phyloP scores from a whole-genome alignment of 257 asterid genomes.

The Nemophila menziesii region DNA sequence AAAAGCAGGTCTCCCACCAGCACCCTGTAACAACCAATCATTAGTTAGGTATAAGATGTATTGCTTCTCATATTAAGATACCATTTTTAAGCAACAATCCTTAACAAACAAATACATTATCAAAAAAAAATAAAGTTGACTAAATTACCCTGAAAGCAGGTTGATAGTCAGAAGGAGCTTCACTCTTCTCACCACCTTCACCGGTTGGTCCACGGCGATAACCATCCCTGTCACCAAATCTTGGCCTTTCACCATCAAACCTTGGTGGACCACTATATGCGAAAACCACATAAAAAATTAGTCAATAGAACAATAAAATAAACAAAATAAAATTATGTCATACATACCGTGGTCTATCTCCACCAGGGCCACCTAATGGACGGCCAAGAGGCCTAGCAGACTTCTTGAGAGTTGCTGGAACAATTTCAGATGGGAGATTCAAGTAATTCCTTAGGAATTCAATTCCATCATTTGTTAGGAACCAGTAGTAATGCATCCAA shows the following conservation, averaged over 20 bases:
- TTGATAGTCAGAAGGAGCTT: constrained; percentile 73
- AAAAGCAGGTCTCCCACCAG: constrained; percentile 27
- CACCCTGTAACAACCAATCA: constrained; percentile 8
- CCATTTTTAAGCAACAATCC: neutral
- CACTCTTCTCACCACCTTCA: constrained; percentile 61
- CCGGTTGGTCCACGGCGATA: constrained; percentile 75
- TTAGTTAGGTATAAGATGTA: neutral
- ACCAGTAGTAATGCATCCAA: constrained; percentile 97
- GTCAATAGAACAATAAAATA: neutral
- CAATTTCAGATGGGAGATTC: constrained; percentile 84
- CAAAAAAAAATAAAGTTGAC: too few species aligned
- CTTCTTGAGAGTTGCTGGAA: constrained; percentile 86
- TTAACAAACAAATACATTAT: neutral
- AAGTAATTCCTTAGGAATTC: constrained; percentile 84
- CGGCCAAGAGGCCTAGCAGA: constrained; percentile 91
- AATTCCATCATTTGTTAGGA: constrained; percentile 80
- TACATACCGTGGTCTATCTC: constrained; percentile 86
- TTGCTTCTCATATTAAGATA: too few species aligned
- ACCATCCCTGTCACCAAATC: constrained; percentile 68
- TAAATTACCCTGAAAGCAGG: constrained; percentile 58
- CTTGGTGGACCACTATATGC: constrained; percentile 58
- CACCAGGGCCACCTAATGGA: constrained; percentile 75
- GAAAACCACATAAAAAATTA: too few species aligned
- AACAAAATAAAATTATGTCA: neutral
- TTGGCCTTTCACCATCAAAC: constrained; percentile 43